Evolutionary conservation across 352 stramenopile species (phyloP).

Genomic region (Aphanomyces invadans): DNA sequence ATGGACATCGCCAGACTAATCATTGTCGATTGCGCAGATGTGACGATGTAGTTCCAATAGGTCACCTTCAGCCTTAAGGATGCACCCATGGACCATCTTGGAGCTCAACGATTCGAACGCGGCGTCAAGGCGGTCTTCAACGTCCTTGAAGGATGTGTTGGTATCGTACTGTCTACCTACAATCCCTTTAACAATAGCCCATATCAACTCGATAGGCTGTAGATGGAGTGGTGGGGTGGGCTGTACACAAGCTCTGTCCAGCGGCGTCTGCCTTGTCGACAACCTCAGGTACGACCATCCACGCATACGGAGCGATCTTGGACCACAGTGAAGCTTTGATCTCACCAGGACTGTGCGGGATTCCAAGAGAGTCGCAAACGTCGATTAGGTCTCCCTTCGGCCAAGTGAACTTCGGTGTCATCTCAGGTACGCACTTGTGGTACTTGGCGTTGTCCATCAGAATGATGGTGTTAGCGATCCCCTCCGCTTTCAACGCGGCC

Average conservation of each 20-base stretch:
- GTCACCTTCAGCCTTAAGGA: background rate
- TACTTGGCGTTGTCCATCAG: background rate
- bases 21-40: background rate
- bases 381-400: background rate
- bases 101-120: background rate
- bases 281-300: background rate
- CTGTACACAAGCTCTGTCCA: background rate
- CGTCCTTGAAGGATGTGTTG: background rate
- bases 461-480: background rate
- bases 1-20: background rate
- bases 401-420: background rate
- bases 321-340: background rate
- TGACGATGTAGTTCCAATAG: background rate
- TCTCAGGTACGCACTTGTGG: background rate
- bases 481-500: background rate
- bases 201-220: background rate
- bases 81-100: background rate
- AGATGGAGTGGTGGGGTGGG: background rate
- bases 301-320: background rate
- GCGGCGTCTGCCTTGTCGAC: background rate
- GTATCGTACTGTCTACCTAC: background rate
- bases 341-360: background rate
- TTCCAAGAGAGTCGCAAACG: background rate
- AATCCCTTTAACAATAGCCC: background rate
- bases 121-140: background rate